phyloP scores from a whole-genome alignment of 2,329 filamentous ascomycete genomes.

The Aspergillus sp. region DNA sequence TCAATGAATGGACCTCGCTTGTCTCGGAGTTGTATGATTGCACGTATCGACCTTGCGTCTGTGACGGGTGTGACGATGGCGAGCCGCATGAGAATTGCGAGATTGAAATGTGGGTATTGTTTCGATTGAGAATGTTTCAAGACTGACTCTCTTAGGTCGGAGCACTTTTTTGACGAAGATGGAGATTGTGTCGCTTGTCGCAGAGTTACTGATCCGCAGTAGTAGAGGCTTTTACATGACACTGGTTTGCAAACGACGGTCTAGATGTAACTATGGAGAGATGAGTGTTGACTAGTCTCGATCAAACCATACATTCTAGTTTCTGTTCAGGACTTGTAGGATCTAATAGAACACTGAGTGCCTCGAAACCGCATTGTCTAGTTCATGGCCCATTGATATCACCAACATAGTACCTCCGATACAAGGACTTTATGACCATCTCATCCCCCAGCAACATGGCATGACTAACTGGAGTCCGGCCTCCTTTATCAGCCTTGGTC shows the following conservation, averaged over 20 bases:
- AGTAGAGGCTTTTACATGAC: too few relatives aligned
- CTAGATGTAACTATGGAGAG: too few relatives aligned
- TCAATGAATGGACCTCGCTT: too few relatives aligned
- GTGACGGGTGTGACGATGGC: not conserved
- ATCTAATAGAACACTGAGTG: too few relatives aligned
- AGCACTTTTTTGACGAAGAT: slow-evolving; percentile 14
- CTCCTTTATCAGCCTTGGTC: not conserved
- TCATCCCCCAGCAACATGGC: not conserved
- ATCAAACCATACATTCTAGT: too few relatives aligned
- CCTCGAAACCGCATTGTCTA: too few relatives aligned
- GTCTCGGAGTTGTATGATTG: too few relatives aligned
- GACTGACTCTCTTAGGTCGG: slow-evolving; percentile 4
- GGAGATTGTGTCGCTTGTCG: slow-evolving; percentile 7
- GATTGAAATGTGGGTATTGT: not conserved
- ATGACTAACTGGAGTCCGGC: not conserved
- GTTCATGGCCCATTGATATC: too few relatives aligned
- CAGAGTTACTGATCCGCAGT: not conserved
- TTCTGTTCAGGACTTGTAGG: too few relatives aligned
- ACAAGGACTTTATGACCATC: not conserved
- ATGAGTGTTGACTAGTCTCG: too few relatives aligned
- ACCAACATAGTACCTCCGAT: not conserved
- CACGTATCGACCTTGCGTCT: too few relatives aligned
- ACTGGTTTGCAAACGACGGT: not conserved
- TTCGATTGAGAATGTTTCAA: not conserved
- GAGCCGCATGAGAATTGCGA: not conserved